Evolutionary conservation across 2,329 filamentous ascomycete species (phyloP).

Genomic region (Diplodia corticola): DNA sequence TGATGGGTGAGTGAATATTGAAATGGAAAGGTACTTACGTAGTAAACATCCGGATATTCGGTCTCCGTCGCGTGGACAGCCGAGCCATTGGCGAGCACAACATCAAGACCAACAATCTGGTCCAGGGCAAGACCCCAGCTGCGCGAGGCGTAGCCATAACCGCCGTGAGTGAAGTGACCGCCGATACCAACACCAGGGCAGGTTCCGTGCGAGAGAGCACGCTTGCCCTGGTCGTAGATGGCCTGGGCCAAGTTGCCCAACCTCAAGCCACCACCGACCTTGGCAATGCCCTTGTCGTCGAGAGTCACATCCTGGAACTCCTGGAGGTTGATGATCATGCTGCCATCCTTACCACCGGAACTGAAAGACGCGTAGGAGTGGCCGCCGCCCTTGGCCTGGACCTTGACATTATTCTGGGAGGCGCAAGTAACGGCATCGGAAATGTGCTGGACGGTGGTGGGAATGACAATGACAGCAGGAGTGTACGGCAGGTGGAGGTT

Average conservation of each 20-base stretch:
- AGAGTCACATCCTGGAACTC: slow-evolving; percentile 48
- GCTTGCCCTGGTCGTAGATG: slow-evolving; percentile 37
- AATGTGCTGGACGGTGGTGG: slow-evolving; percentile 55
- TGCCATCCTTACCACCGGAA: slow-evolving; percentile 52
- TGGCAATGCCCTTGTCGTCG: slow-evolving; percentile 45
- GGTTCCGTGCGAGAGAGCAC: slow-evolving; percentile 54
- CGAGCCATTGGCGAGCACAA: slow-evolving; percentile 43
- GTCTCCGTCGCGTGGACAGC: slow-evolving; percentile 38
- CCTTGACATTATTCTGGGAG: slow-evolving; percentile 49
- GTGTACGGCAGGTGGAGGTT: slow-evolving; percentile 41
- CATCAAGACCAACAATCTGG: slow-evolving; percentile 36
- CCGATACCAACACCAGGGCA: slow-evolving; percentile 50
- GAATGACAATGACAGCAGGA: slow-evolving; percentile 59
- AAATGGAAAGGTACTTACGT: slow-evolving; percentile 23
- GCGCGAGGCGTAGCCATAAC: slow-evolving; percentile 39
- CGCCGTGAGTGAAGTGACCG: slow-evolving; percentile 40
- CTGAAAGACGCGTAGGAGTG: slow-evolving; percentile 62
- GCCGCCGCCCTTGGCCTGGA: slow-evolving; percentile 64
- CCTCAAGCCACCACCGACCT: slow-evolving; percentile 52
- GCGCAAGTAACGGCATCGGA: slow-evolving; percentile 61
- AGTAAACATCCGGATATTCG: slow-evolving; percentile 42
- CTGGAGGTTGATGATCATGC: slow-evolving; percentile 51
- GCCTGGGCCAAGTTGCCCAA: slow-evolving; percentile 44
- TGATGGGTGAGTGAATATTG: no score
- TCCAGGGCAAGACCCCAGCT: slow-evolving; percentile 41